Evolutionary conservation across 768 basidiomycete genomes (phyloP).

Genomic region (Leucocoprinus sp.): DNA sequence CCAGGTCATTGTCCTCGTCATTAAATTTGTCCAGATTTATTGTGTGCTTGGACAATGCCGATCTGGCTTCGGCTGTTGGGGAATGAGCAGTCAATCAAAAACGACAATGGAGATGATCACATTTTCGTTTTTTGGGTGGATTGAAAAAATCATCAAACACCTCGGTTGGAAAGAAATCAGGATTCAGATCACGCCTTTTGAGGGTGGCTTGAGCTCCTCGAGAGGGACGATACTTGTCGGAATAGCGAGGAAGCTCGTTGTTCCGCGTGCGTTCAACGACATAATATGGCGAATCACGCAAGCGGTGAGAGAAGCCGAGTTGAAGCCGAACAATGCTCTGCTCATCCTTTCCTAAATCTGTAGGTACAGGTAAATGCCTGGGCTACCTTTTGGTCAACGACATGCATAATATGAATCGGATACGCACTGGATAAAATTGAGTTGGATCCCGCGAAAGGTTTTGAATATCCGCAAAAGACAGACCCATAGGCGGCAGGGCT

Average conservation of each 20-base stretch:
- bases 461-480: constrained; percentile 75
- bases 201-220: constrained; percentile 52
- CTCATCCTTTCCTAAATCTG: constrained; percentile 59
- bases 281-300: constrained; percentile 68
- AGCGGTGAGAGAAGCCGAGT: constrained; percentile 51
- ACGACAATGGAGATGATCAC: background rate
- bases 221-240: constrained; percentile 74
- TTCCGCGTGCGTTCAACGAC: constrained; percentile 65
- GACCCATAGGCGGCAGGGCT: constrained; percentile 64
- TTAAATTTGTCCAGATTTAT: constrained; percentile 62
- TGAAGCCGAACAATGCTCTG: constrained; percentile 59
- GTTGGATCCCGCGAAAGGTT: constrained; percentile 68
- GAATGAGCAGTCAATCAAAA: background rate
- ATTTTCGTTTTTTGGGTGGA: constrained; percentile 54
- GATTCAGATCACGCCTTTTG: constrained; percentile 61
- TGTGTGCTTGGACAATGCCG: constrained; percentile 24
- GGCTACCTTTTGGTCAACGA: constrained; percentile 36
- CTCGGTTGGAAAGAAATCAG: constrained; percentile 69
- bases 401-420: constrained; percentile 1
- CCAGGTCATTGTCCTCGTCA: constrained; percentile 57
- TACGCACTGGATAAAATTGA: constrained; percentile 73
- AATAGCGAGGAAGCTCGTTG: constrained; percentile 74
- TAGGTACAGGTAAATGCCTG: constrained; percentile 60
- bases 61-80: constrained; percentile 14
- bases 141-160: constrained; percentile 79